Base-by-base conservation (phyloP, 192 early-diverging fungal genomes). In the Mortierella hygrophila region DNA sequence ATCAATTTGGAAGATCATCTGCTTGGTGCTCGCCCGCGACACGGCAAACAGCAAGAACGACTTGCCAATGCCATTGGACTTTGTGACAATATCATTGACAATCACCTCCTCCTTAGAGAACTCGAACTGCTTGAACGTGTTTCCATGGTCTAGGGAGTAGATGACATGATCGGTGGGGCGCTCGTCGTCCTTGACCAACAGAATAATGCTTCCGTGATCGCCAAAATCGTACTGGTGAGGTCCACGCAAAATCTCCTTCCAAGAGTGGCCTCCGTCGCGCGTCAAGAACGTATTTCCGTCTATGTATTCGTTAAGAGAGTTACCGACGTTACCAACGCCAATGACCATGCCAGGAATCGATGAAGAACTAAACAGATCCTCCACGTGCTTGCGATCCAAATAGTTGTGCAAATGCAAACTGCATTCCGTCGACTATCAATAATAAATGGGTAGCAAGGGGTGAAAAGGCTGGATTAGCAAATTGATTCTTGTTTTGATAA, bases 221-320 rank as follows among this genome's bases (percentile, higher is more conserved):
- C 97, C 97, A 91, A 98, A 97, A 82, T 98, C 97, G 84, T 94
- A 96, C 88, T 96, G 91, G 78, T 97, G 94, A n/a, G 98, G 94
- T 42, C 96, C 96, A 70, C 96, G 96, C 0, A 92, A 88, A 60
- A 97, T 93, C 70, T 96, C 93, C 0, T 47, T 90, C 98, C 98
- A 99, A 1, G 93, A 92, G 16, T 89, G 91, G 13, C 98, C 98
- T 54, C 95, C 98, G 77, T 99, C 96, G 2, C 92, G 83, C 3
- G 97, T 97, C 82, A 99, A 75, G 88, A 96, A 99, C 20, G 94
- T 96, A 90, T 95, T 91, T 32, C 95, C 93, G 37, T 96, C 92
- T 23, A 89, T 91, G 77, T 96, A 94, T 11, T 89, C 84, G 5
- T 83, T 82, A 44, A 99, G 83, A 26, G 82, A 81, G 0, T 77